Evolutionary conservation across 176 grass and related monocot species (phyloP).

Genomic region (Phoenix dactylifera): DNA sequence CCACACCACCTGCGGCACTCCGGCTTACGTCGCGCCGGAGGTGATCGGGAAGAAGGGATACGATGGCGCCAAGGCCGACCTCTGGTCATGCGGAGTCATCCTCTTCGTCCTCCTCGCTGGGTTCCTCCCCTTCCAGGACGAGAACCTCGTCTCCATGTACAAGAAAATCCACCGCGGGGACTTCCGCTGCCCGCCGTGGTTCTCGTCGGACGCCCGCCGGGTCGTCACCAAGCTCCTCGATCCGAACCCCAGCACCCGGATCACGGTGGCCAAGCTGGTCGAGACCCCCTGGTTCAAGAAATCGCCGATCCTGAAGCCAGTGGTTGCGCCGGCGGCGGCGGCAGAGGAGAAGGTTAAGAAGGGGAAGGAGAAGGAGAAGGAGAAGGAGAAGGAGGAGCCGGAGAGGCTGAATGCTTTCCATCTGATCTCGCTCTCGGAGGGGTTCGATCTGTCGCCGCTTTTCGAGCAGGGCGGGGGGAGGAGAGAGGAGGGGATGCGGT

Average conservation of each 20-base stretch:
- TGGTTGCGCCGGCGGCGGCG: neutral
- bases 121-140: conserved; percentile 28
- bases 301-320: neutral
- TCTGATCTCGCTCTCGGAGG: conserved; percentile 37
- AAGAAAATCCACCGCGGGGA: conserved; percentile 34
- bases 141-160: conserved; percentile 48
- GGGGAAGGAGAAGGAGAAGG: neutral
- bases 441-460: conserved; percentile 44
- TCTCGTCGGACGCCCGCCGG: conserved; percentile 26
- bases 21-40: conserved; percentile 40
- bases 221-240: conserved; percentile 30
- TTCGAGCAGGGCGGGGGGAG: conserved; percentile 26
- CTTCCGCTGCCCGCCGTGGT: conserved; percentile 29
- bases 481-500: conserved; percentile 9
- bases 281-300: conserved; percentile 36
- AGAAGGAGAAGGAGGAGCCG: conserved; percentile 8
- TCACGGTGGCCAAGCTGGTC: conserved; percentile 23
- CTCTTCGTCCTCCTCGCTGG: conserved; percentile 52
- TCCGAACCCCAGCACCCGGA: conserved; percentile 28
- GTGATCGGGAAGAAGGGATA: conserved; percentile 38
- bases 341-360: neutral
- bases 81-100: conserved; percentile 52
- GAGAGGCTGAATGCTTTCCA: conserved; percentile 45
- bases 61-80: conserved; percentile 44
- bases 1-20: conserved; percentile 43